These are phyloP conservation scores for Cladophialophora yegresii DNA, from an alignment of 2,329 filamentous ascomycete species.

Conservation along the genomic window DNA sequence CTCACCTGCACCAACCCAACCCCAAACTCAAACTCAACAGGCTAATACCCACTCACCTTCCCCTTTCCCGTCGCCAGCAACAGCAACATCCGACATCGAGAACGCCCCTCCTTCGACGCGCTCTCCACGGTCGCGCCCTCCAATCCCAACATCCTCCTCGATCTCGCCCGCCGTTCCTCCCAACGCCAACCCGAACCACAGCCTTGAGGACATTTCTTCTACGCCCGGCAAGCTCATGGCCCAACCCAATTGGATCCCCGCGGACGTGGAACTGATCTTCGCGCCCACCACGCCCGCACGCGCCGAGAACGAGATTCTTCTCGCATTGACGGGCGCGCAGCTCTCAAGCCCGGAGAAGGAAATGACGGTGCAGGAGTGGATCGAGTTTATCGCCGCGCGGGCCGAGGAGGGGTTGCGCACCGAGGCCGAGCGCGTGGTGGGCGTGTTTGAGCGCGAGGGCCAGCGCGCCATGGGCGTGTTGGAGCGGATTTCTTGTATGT, in stretches of 20 bases:
- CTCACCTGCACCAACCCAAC: background rate
- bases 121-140: conserved; percentile 2
- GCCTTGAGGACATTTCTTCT: conserved; percentile 38
- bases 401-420: conserved; percentile 76
- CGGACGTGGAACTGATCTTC: conserved; percentile 70
- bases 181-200: conserved; percentile 38
- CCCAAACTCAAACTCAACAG: conserved; percentile 1
- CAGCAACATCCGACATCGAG: conserved; percentile 64
- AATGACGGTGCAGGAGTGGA: conserved; percentile 95
- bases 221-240: conserved; percentile 35
- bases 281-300: conserved; percentile 46
- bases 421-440: conserved; percentile 82
- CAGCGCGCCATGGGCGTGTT: conserved; percentile 73
- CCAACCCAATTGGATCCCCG: conserved; percentile 73
- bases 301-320: conserved; percentile 46
- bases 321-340: conserved; percentile 50
- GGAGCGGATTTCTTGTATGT: conserved; percentile 66
- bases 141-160: conserved; percentile 1
- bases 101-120: conserved; percentile 73
- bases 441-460: conserved; percentile 80
- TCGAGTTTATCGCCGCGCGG: conserved; percentile 74
- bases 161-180: conserved; percentile 50
- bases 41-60: background rate
- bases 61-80: conserved; percentile 22
- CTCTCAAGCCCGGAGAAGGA: conserved; percentile 75